These are phyloP conservation scores for Mortierella sp. DNA, from an alignment of 371 early-diverging fungal species.

Conservation along the genomic window DNA sequence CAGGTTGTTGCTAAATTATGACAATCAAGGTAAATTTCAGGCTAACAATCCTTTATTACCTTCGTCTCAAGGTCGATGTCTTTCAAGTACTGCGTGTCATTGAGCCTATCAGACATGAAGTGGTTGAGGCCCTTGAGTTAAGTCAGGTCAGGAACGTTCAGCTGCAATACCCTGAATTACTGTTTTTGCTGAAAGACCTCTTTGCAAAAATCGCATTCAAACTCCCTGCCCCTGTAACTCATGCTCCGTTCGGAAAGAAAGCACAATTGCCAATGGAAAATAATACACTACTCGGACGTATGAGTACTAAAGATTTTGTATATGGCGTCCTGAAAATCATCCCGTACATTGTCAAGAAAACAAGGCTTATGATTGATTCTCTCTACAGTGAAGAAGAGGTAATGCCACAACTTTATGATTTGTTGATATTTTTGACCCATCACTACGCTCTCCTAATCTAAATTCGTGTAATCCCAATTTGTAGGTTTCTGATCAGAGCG, in stretches of 20 bases:
- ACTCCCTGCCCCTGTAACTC: constrained; percentile 51
- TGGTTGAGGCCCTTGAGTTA: constrained; percentile 18
- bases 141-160: constrained; percentile 24
- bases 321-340: constrained; percentile 43
- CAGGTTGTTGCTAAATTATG: background rate
- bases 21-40: background rate
- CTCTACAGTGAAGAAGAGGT: constrained; percentile 41
- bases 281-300: constrained; percentile 56
- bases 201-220: constrained; percentile 67
- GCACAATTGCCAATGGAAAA: constrained; percentile 36
- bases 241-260: constrained; percentile 59
- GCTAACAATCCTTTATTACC: background rate
- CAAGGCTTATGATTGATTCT: constrained; percentile 22
- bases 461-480: background rate
- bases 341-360: constrained; percentile 30
- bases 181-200: constrained; percentile 68
- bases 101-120: constrained; percentile 31
- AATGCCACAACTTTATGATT: background rate
- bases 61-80: constrained; percentile 30
- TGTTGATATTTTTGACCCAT: background rate
- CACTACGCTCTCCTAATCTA: too few species aligned
- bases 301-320: constrained; percentile 56
- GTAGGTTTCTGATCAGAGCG: constrained; percentile 19
- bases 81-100: constrained; percentile 51
- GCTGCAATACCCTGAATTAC: constrained; percentile 52